phyloP scores from a whole-genome alignment of 148 eudicot species.

The Rhododendron henanense region DNA sequence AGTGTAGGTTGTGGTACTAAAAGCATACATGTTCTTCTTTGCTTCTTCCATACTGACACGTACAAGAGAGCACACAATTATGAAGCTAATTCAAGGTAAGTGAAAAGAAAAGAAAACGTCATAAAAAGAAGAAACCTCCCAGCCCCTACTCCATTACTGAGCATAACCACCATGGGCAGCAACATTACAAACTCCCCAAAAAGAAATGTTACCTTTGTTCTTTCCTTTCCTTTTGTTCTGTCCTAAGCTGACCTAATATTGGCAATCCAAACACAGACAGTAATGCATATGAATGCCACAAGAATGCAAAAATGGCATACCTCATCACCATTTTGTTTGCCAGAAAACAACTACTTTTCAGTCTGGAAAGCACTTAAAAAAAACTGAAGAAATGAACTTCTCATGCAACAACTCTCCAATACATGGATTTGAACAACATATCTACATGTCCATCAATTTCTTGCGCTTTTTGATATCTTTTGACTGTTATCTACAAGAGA shows the following conservation, averaged over 20 bases:
- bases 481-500: not conserved
- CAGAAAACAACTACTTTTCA: not conserved
- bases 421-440: not conserved
- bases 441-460: not conserved
- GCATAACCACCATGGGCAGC: not conserved
- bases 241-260: not conserved
- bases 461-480: not conserved
- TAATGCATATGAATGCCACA: not conserved
- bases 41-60: constrained; percentile 87
- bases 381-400: not conserved
- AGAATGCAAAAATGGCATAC: not conserved
- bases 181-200: not conserved
- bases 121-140: not conserved
- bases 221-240: not conserved
- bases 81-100: not conserved
- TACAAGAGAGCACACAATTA: not conserved
- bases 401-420: not conserved
- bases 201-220: not conserved
- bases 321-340: not conserved
- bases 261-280: not conserved
- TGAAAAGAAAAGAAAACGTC: not conserved
- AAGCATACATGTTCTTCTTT: constrained; percentile 93
- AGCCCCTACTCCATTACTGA: not conserved
- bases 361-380: not conserved
- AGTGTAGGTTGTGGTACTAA: constrained; percentile 97